Evolutionary conservation across 2,329 filamentous ascomycete species (phyloP), one percentile per base, ranked within the genome.

Genomic region (Aquanectria penicillioides): DNA sequence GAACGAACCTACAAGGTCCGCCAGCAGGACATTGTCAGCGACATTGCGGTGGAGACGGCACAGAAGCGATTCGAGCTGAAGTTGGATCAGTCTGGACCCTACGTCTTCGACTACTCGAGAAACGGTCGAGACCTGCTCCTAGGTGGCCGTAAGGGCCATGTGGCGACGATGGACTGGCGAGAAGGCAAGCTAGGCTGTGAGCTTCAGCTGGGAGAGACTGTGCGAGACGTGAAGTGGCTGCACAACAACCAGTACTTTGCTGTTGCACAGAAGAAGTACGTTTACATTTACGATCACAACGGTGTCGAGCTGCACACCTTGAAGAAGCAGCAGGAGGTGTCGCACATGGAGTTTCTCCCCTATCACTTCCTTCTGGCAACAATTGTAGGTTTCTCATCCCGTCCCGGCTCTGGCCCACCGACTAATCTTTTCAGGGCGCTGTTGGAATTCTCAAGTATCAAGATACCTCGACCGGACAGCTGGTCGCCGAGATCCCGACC

Each of bases 91-190:
- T 79, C 97, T 26, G 95, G 95, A 0, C 95, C 95, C 1, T 99
- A 99, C 71, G 81, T 89, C 1, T 90, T 89, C 73, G 93, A 97
- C 66, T 99, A 97, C 77, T 93, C 92, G 43, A 85, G 93, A 38
- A 98, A 97, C 71, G 95, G 95, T 43, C 86, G 91, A 65, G 89
- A 96, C 69, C 78, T 99, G 62, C 80, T 99, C 51, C 82, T 99
- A 28, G 93, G 90, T 11, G 94, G 95, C 23, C 84, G 93, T 59
- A 97, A 97, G 77, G 95, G 95, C 12, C 95, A 99, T 86, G 83
- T 99, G 65, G 94, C 95, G 55, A 94, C 92, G 1, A 96, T 98
- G 87, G 94, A 99, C 77, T 99, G 95, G 94, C 84, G 94, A 63
- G 90, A 91, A 67, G 94, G 94, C 36, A 97, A 94, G 75, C 80